Conservation (phyloP, 2,329 filamentous ascomycete species). For the Phialophora tarda region DNA sequence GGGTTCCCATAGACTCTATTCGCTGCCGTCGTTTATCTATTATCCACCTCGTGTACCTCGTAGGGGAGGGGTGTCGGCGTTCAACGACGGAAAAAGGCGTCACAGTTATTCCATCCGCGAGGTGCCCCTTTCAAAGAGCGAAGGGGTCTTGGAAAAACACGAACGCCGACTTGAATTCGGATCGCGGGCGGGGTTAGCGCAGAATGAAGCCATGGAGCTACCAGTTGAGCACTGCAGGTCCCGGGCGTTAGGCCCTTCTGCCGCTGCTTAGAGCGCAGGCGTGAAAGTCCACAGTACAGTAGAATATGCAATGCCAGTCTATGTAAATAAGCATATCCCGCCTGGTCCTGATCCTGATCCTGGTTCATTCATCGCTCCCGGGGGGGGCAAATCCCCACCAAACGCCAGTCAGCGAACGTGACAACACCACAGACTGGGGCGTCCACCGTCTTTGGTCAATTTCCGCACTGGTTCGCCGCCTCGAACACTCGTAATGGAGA, state of each 20-base stretch:
- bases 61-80: no score
- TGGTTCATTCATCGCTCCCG: neutral
- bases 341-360: neutral
- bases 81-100: no score
- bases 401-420: neutral
- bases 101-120: no score
- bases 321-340: neutral
- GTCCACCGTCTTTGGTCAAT: neutral
- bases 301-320: neutral
- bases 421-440: neutral
- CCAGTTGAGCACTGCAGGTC: neutral
- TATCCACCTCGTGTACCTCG: no score
- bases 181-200: no score
- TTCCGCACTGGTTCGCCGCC: neutral
- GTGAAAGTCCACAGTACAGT: neutral
- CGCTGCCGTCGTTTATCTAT: neutral
- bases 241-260: neutral
- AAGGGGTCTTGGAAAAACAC: neutral
- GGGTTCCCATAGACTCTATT: neutral
- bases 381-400: neutral
- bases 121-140: no score
- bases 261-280: neutral
- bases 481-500: neutral
- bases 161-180: neutral
- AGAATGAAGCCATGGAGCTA: no score